These are phyloP conservation scores for Hyphopichia wangnamkhiaoensis DNA, from an alignment of 1,139 yeast genomes.

Conservation along the genomic window DNA sequence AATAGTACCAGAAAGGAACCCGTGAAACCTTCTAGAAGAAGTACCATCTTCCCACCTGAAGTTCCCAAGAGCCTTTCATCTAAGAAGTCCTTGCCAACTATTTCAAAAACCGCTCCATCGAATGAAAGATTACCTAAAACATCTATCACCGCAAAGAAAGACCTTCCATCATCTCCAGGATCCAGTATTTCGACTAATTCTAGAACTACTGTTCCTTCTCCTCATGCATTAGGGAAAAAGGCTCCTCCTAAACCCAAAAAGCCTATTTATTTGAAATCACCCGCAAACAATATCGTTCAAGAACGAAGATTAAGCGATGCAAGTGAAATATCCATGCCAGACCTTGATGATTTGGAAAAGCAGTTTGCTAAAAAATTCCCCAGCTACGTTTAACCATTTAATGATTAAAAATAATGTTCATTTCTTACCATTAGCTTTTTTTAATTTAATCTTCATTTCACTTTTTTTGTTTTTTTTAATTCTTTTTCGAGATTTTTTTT, in stretches of 20 bases:
- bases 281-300: slow-evolving; percentile 15
- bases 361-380: slow-evolving; percentile 57
- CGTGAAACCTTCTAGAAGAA: slow-evolving; percentile 10
- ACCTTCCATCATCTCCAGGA: slow-evolving; percentile 3
- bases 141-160: background rate
- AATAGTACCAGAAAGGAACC: slow-evolving; percentile 6
- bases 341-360: slow-evolving; percentile 56
- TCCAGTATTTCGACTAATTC: too few relatives aligned
- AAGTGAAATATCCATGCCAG: slow-evolving; percentile 51
- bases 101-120: background rate
- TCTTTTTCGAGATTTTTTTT: background rate
- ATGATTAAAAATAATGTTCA: background rate
- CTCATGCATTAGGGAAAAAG: slow-evolving; percentile 21
- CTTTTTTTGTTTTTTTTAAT: too few relatives aligned
- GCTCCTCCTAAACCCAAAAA: slow-evolving; percentile 67
- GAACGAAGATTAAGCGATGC: slow-evolving; percentile 35
- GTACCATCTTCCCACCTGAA: slow-evolving; percentile 25
- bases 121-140: background rate
- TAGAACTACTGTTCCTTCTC: too few relatives aligned
- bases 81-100: slow-evolving; percentile 5
- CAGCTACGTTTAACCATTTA: slow-evolving; percentile 40
- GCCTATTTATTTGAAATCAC: slow-evolving; percentile 54
- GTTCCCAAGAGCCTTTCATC: slow-evolving; percentile 33
- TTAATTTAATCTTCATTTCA: background rate
- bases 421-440: background rate